A percentile compares a stretch with the other conserved stretches of the same genome.
Conservation (phyloP, 371 early-diverging fungal genomes). For the Apophysomyces sp. region DNA sequence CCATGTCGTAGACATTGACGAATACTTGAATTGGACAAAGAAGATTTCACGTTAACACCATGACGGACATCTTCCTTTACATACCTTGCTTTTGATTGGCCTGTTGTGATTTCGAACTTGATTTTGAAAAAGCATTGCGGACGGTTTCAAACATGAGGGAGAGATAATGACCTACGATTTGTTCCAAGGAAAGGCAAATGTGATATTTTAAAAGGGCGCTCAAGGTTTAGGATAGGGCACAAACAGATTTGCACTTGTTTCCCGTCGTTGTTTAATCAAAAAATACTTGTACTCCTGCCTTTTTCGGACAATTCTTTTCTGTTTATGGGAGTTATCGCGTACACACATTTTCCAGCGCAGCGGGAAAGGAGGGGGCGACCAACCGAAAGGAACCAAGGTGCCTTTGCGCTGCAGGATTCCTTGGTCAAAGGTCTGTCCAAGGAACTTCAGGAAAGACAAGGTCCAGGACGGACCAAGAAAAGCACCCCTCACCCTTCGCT, state of each 20-base stretch:
- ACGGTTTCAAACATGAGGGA: slow-evolving; percentile 12
- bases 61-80: neutral
- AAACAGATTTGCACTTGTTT: neutral
- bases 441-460: too few species aligned
- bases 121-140: slow-evolving; percentile 12
- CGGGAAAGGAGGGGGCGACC: too few species aligned
- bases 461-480: too few species aligned
- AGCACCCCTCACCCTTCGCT: too few species aligned
- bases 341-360: too few species aligned
- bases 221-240: neutral
- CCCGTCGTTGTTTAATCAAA: too few species aligned
- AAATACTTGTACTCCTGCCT: too few species aligned
- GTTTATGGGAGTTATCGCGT: too few species aligned
- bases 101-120: slow-evolving; percentile 6
- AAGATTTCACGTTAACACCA: neutral
- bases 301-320: too few species aligned
- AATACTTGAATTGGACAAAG: slow-evolving; percentile 30
- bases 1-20: slow-evolving; percentile 66
- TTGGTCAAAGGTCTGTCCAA: too few species aligned
- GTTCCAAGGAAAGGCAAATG: neutral
- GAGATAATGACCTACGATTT: neutral
- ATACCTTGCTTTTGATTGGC: slow-evolving; percentile 4
- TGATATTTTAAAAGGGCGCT: neutral
- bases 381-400: too few species aligned
- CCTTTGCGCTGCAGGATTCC: too few species aligned